Percentiles rank a stretch among this genome's conserved stretches.
These are phyloP conservation scores for Marasmius fiardii DNA, from an alignment of 1,284 basidiomycete species.

Conservation along the genomic window DNA sequence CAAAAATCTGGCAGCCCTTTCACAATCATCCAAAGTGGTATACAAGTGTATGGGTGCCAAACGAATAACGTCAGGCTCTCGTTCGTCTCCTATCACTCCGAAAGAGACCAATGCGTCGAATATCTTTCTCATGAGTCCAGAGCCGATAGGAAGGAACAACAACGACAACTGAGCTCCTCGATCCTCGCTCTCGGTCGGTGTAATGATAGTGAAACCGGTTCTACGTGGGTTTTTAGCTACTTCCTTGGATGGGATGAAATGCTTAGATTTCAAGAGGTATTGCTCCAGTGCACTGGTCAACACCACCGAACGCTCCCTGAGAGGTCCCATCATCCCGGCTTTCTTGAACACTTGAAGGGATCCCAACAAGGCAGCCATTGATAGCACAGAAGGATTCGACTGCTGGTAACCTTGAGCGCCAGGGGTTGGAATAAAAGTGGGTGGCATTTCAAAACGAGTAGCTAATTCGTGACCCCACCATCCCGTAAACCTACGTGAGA, in stretches of 20 bases:
- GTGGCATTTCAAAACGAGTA: slow-evolving; percentile 91
- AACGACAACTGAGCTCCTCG: slow-evolving; percentile 88
- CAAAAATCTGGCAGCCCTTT: slow-evolving; percentile 60
- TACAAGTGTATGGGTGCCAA: slow-evolving; percentile 84
- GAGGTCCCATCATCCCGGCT: slow-evolving; percentile 67
- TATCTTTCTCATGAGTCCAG: slow-evolving; percentile 70
- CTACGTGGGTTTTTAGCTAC: slow-evolving; percentile 33
- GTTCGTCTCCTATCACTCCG: slow-evolving; percentile 88
- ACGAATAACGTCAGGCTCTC: slow-evolving; percentile 87
- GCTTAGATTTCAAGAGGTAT: slow-evolving; percentile 58
- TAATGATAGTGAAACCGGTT: slow-evolving; percentile 83
- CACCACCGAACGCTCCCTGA: slow-evolving; percentile 67
- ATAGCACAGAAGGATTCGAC: slow-evolving; percentile 87
- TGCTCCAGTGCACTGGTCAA: slow-evolving; percentile 74
- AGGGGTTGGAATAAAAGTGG: slow-evolving; percentile 76
- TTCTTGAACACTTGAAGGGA: slow-evolving; percentile 79
- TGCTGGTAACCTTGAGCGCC: slow-evolving; percentile 96
- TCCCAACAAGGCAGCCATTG: slow-evolving; percentile 76
- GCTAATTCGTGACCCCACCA: slow-evolving; percentile 96
- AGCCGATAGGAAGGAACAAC: slow-evolving; percentile 64
- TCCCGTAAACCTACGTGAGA: slow-evolving; percentile 70
- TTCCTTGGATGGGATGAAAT: slow-evolving; percentile 49
- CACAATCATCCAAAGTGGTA: slow-evolving; percentile 77
- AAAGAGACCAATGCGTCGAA: slow-evolving; percentile 56
- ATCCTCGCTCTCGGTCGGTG: slow-evolving; percentile 61